Evolutionary conservation across 2,329 filamentous ascomycete genomes (phyloP), one percentile per base, ranked within the genome.

Genomic region (Monosporascus sp.): DNA sequence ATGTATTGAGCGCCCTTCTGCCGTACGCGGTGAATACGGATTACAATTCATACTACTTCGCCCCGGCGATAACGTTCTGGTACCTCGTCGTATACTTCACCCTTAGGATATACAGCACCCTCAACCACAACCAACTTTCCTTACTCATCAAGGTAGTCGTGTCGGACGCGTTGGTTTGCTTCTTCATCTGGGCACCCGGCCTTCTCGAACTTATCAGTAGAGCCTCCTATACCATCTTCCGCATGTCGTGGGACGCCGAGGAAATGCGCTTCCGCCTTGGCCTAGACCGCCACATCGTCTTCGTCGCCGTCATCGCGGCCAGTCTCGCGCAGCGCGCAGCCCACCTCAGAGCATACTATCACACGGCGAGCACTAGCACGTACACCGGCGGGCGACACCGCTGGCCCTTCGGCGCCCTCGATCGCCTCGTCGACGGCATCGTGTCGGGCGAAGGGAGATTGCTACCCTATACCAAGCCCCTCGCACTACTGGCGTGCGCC

Each of bases 51-150:
- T 86, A 86, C 64, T 80, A 82, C 65, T 84, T 86, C 59, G 75
- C 81, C 0, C 77, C 81, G 1, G 69, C 85, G 2, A 73, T 79
- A 40, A 83, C 75, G 48, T 84, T 86, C 63, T 87, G 83, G 80
- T 87, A 84, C 62, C 57, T 83, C 6, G 68, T 84, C 22, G 70
- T 81, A n/a, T 86, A 76, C 62, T 57, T 70, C 31, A 82, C 79
- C 5, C 68, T 86, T 53, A 68, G 71, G 19, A 61, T 76, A 19
- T 70, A 69, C 37, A 66, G 66, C 4, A 59, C 62, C 26, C 63
- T 67, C 55, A 84, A 84, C 57, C 63, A 69, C 19, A 72, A 71
- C 47, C 60, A 71, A 5, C 59, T 60, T 2, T 73, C 73, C 37
- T 59, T 84, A 3, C 31, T 78, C 11, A 60, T 63, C 35, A 85